These are phyloP conservation scores for Aspergillus thermomutatus DNA, from an alignment of 2,329 filamentous ascomycete species.

Conservation along the genomic window DNA sequence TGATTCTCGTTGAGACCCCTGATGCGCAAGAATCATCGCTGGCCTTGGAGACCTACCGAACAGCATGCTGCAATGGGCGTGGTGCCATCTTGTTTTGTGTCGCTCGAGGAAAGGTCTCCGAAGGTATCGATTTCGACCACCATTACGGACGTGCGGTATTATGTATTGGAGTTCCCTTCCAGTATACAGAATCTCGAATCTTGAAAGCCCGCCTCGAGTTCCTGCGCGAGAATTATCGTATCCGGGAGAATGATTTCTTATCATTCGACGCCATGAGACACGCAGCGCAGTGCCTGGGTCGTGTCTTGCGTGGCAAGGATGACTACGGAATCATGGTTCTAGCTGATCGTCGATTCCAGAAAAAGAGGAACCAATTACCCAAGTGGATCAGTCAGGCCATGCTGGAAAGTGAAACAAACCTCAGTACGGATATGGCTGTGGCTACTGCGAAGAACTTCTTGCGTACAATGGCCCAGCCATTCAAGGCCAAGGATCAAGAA, in stretches of 20 bases:
- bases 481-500: constrained; percentile 77
- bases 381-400: constrained; percentile 96
- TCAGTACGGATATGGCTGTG: constrained; percentile 94
- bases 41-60: constrained; percentile 92
- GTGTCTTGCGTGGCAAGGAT: constrained; percentile 92
- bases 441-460: constrained; percentile 86
- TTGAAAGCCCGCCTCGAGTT: constrained; percentile 95
- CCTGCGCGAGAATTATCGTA: constrained; percentile 92
- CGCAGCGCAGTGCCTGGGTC: constrained; percentile 91
- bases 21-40: constrained; percentile 96
- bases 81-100: constrained; percentile 92
- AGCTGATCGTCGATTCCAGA: constrained; percentile 87
- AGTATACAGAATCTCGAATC: constrained; percentile 97
- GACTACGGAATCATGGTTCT: constrained; percentile 99
- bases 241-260: constrained; percentile 93
- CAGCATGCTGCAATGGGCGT: constrained; percentile 93
- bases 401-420: constrained; percentile 77
- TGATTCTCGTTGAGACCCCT: constrained; percentile 95
- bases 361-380: constrained; percentile 84
- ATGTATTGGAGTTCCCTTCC: constrained; percentile 95
- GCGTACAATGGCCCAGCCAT: constrained; percentile 87
- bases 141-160: constrained; percentile 95
- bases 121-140: constrained; percentile 99
- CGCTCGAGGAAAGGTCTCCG: constrained; percentile 92
- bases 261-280: constrained; percentile 99